Percentiles rank a stretch among this genome's conserved stretches.
Conservation (phyloP, 2,329 filamentous ascomycete species). For the Scedosporium apiospermum region DNA sequence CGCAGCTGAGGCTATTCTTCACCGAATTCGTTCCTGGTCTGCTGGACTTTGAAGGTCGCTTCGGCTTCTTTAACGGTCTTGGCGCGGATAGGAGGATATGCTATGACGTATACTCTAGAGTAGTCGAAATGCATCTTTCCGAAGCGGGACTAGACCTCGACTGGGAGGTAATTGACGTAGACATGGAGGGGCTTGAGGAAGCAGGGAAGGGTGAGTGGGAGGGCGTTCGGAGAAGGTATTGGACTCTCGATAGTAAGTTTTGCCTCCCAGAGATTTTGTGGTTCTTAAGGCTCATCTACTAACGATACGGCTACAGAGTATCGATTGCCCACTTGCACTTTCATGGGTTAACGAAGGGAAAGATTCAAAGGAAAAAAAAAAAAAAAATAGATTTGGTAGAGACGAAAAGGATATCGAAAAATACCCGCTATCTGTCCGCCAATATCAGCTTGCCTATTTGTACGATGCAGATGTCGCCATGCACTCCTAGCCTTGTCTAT, state of each 20-base stretch:
- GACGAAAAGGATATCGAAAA: not conserved
- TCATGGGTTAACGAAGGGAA: conserved; percentile 45
- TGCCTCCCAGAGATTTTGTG: conserved; percentile 2
- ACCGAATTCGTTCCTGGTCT: conserved; percentile 75
- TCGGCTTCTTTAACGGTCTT: conserved; percentile 84
- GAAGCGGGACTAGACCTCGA: conserved; percentile 86
- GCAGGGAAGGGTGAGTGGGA: conserved; percentile 72
- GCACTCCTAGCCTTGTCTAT: not conserved
- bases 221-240: conserved; percentile 80
- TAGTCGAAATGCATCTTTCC: conserved; percentile 81
- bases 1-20: conserved; percentile 77
- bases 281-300: conserved; percentile 7
- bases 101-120: conserved; percentile 92
- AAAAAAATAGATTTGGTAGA: not conserved
- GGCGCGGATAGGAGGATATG: conserved; percentile 87
- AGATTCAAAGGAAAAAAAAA: not conserved
- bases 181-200: conserved; percentile 53
- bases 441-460: conserved; percentile 6
- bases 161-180: conserved; percentile 71
- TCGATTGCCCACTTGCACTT: conserved; percentile 63
- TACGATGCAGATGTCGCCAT: not conserved
- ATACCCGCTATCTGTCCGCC: not conserved
- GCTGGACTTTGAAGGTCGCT: conserved; percentile 61
- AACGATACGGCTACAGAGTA: conserved; percentile 43
- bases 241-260: conserved; percentile 64